Base-by-base conservation (phyloP, 805 yeast species). In the Saturnispora halmiae region DNA sequence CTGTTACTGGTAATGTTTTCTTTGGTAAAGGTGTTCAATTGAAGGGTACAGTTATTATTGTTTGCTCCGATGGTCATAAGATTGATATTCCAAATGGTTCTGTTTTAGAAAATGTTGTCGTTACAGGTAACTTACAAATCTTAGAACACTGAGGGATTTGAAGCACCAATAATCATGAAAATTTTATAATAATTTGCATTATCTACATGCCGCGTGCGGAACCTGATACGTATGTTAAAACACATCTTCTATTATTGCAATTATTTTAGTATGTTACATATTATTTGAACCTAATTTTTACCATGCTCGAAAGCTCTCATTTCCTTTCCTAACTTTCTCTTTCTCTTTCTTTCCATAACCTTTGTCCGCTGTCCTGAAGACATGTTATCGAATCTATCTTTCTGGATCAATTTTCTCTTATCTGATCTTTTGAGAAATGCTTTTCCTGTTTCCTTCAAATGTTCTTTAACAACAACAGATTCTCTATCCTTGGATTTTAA, bases 81-180 rank as follows among this genome's bases (percentile, higher is more conserved):
- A 92, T 92, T 55, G 96, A 92, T 60, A 86, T 92, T 70, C 98
- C 98, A 53, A 88, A 92, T 58, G 98, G 98, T 31, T 77, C 95
- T 11, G 72, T 88, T 41, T 73, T 92, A 56, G 98, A 92, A 64
- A 92, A 92, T 59, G 97, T 90, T 38, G 98, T 90, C 48, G 85
- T 90, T 54, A 90, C 98, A 40, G 98, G 98, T 63, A 87, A 85
- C 67, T 74, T 90, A 65, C 86, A 94, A 56, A 88, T 92, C 54
- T 73, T 88, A 56, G 96, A 88, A 67, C 96, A 88, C 64, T 87
- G 35, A 41, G 16, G 5, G n/a, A 7, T 6, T n/a, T 7, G 6
- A 13, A 7, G 13, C 7, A n/a, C 13, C 11, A 6, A 28, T n/a
- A 6, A 8, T 8, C 13, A n/a, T 28, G 13, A 6, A 28, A 14